phyloP scores from a whole-genome alignment of 1,284 basidiomycete species.

The Butyriboletus appendiculatus region DNA sequence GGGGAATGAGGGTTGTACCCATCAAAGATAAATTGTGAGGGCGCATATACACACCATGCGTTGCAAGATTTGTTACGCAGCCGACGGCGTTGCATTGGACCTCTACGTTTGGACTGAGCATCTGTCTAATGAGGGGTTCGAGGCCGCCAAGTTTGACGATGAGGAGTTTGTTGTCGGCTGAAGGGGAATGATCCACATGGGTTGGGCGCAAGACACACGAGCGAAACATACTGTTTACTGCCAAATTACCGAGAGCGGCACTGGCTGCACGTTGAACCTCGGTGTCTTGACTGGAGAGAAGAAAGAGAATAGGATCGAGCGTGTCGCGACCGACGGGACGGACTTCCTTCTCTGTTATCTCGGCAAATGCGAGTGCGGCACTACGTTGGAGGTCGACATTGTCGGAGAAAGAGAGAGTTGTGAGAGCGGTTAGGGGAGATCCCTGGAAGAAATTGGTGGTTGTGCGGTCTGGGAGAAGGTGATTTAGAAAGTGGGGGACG shows the following conservation, averaged over 20 bases:
- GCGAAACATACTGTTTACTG: conserved; percentile 87
- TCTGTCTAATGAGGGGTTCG: conserved; percentile 97
- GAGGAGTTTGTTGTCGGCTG: conserved; percentile 98
- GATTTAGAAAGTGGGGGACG: conserved; percentile 11
- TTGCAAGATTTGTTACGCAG: conserved; percentile 98
- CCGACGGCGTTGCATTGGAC: conserved; percentile 99
- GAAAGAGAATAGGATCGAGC: conserved; percentile 96
- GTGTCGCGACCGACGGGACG: conserved; percentile 96
- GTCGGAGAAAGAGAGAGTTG: conserved; percentile 97
- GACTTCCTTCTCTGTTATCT: conserved; percentile 99
- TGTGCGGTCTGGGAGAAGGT: conserved; percentile 70
- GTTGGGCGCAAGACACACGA: conserved; percentile 22
- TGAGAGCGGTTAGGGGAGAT: conserved; percentile 90
- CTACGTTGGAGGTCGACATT: conserved; percentile 99
- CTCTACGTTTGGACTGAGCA: conserved; percentile 99
- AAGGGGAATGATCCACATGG: conserved; percentile 21
- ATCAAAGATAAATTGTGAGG: conserved; percentile 11
- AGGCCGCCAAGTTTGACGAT: conserved; percentile 98
- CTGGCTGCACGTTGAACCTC: conserved; percentile 99
- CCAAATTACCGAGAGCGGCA: conserved; percentile 97
- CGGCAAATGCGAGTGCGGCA: conserved; percentile 97
- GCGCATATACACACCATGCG: conserved; percentile 72
- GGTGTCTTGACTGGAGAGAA: conserved; percentile 96
- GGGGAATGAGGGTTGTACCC: not conserved
- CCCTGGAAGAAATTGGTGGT: conserved; percentile 97